Evolutionary conservation across 495 filamentous ascomycete genomes (phyloP).

Genomic region (Lepraria neglecta): DNA sequence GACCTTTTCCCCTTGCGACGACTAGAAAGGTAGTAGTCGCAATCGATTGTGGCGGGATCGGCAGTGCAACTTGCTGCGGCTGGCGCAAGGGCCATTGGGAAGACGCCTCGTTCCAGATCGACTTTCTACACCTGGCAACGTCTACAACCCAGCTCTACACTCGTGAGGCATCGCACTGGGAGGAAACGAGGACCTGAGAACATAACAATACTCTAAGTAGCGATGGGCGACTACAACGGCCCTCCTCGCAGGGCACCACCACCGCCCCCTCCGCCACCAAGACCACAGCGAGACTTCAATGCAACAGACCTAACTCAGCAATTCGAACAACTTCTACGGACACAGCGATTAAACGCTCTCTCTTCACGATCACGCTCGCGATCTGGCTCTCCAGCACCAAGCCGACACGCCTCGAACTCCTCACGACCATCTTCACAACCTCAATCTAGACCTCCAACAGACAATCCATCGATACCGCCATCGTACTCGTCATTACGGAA

Average conservation of each 20-base stretch:
- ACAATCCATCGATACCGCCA: slow-evolving; percentile 42
- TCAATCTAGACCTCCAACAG: slow-evolving; percentile 34
- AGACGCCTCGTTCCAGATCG: slow-evolving; percentile 4
- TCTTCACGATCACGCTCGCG: slow-evolving; percentile 50
- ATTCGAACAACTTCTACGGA: slow-evolving; percentile 73
- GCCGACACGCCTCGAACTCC: slow-evolving; percentile 25
- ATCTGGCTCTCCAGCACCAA: slow-evolving; percentile 30
- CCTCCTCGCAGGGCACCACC: slow-evolving; percentile 22
- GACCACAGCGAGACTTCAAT: slow-evolving; percentile 33
- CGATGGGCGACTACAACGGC: slow-evolving; percentile 12
- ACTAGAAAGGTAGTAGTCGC: neutral
- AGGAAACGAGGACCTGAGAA: neutral
- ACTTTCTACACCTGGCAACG: slow-evolving; percentile 1
- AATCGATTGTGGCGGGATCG: slow-evolving; percentile 14
- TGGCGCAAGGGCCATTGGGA: neutral
- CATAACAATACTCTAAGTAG: neutral
- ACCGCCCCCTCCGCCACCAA: slow-evolving; percentile 21
- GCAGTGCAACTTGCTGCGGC: slow-evolving; percentile 18
- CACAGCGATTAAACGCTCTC: slow-evolving; percentile 71
- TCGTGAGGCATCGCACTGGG: neutral
- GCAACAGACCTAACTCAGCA: slow-evolving; percentile 49
- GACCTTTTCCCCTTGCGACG: too few relatives aligned
- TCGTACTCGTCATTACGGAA: slow-evolving; percentile 63
- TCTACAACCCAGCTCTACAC: neutral
- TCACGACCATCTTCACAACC: slow-evolving; percentile 34